Evolutionary conservation across 1,284 basidiomycete species (phyloP).

Genomic region (Tilletia setariae): DNA sequence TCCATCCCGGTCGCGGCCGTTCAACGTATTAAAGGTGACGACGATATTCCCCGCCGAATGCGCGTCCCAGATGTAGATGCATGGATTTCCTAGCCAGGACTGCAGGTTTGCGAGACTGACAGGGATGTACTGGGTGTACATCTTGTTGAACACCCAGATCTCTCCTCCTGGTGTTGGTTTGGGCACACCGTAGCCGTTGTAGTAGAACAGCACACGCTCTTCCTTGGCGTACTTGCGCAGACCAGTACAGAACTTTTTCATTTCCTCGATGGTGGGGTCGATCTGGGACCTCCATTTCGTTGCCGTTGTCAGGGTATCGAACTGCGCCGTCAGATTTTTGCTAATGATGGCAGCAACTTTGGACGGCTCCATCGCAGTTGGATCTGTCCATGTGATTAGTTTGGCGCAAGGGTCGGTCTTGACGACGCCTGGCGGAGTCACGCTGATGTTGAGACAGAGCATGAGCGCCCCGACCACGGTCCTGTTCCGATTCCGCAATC

Average conservation of each 20-base stretch:
- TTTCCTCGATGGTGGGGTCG: conserved; percentile 91
- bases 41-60: conserved; percentile 91
- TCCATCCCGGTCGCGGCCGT: conserved; percentile 62
- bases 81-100: conserved; percentile 77
- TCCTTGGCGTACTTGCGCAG: conserved; percentile 85
- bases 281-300: conserved; percentile 63
- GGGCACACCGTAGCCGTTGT: conserved; percentile 97
- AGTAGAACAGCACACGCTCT: conserved; percentile 92
- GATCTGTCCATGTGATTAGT: conserved; percentile 96
- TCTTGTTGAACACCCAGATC: conserved; percentile 97
- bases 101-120: conserved; percentile 90
- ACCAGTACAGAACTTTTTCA: conserved; percentile 81
- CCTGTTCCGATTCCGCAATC: conserved; percentile 74
- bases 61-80: conserved; percentile 98
- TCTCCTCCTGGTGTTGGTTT: conserved; percentile 95
- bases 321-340: conserved; percentile 88
- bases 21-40: conserved; percentile 83
- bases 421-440: conserved; percentile 93
- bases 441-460: conserved; percentile 92
- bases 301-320: conserved; percentile 70
- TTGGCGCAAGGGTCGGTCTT: conserved; percentile 95
- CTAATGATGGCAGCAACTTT: conserved; percentile 65
- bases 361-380: conserved; percentile 71
- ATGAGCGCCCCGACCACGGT: conserved; percentile 90
- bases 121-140: conserved; percentile 97